Evolutionary conservation across 2,329 filamentous ascomycete species (phyloP).

Genomic region (Parascedosporium putredinis): DNA sequence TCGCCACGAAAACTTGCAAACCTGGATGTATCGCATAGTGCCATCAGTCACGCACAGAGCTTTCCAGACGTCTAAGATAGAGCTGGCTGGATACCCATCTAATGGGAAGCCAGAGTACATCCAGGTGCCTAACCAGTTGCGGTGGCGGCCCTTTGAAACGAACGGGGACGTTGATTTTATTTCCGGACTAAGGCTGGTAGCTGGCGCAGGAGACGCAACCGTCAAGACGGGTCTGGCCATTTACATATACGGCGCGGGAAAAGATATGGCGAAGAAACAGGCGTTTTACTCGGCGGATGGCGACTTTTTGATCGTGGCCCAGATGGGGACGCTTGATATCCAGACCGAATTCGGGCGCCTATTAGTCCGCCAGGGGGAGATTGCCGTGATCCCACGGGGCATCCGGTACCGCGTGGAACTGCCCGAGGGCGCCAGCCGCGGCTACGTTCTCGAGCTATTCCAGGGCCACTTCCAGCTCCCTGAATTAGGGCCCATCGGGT

Average conservation of each 20-base stretch:
- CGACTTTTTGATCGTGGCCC: constrained; percentile 55
- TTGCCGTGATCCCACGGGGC: constrained; percentile 56
- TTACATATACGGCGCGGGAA: constrained; percentile 36
- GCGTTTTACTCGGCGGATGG: constrained; percentile 51
- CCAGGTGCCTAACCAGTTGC: neutral
- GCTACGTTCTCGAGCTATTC: constrained; percentile 59
- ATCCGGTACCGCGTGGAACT: constrained; percentile 31
- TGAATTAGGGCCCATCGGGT: constrained; percentile 56
- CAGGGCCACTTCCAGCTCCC: constrained; percentile 55
- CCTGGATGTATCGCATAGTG: constrained; percentile 24
- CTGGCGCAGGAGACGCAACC: constrained; percentile 38
- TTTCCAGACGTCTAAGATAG: constrained; percentile 12
- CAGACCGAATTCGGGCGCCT: constrained; percentile 58
- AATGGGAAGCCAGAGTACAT: constrained; percentile 33
- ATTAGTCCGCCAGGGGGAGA: constrained; percentile 57
- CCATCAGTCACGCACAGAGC: constrained; percentile 22
- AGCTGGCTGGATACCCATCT: constrained; percentile 36
- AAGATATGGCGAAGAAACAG: constrained; percentile 29
- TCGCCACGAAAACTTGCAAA: constrained; percentile 20
- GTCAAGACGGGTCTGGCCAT: constrained; percentile 37
- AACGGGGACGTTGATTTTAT: constrained; percentile 30
- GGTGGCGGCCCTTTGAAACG: constrained; percentile 6
- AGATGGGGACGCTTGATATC: constrained; percentile 55
- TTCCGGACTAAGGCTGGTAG: constrained; percentile 36
- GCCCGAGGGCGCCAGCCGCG: constrained; percentile 45